Base-by-base conservation (phyloP, 164 flowering plant species). In the Magnolia changhungtana region DNA sequence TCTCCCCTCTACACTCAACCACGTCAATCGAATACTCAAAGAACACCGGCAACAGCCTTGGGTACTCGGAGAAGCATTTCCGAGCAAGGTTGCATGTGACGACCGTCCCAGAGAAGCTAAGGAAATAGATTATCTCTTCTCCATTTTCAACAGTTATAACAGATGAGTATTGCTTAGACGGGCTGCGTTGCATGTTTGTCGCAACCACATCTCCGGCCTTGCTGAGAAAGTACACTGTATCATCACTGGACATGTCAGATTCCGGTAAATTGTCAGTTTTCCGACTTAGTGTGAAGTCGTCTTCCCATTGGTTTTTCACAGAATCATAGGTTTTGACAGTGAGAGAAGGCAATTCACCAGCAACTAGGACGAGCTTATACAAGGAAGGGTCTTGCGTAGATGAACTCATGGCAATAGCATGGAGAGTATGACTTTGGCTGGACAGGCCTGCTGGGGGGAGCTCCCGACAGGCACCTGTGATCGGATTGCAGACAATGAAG, bases 21-120 rank as follows among this genome's bases (percentile, higher is more conserved):
- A 91, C 45, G 67, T 91, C 96, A n/a, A 90, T 83, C 4, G 96
- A 89, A 84, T 90, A 89, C 81, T 91, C 96, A 0, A 74, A 81
- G 31, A 79, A 85, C 2, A 82, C 83, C 0, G 96, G 96, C 64
- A 91, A 74, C 13, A 91, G 74, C 76, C 90, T 83, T 3, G 93
- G 93, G 78, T 83, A 88, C 81, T 90, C 92, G 0, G 63, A 76
- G 82, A 86, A 90, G 80, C 74, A 70, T 73, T 73, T 82, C 63
- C 23, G 19, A 21, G 79, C 73, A 4, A 88, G 80, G 74, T 89
- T 84, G 78, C 91, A 91, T 9, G 85, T 78, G 61, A 89, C 86
- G 7, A 91, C 76, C 7, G 84, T 84, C 58, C 93, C 96, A 0
- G 88, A 81, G 3, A 86, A 82, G 85, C 91, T 91, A 7, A 91